Base-by-base conservation (phyloP, 2,329 filamentous ascomycete genomes). In the Penicillium brevicompactum region DNA sequence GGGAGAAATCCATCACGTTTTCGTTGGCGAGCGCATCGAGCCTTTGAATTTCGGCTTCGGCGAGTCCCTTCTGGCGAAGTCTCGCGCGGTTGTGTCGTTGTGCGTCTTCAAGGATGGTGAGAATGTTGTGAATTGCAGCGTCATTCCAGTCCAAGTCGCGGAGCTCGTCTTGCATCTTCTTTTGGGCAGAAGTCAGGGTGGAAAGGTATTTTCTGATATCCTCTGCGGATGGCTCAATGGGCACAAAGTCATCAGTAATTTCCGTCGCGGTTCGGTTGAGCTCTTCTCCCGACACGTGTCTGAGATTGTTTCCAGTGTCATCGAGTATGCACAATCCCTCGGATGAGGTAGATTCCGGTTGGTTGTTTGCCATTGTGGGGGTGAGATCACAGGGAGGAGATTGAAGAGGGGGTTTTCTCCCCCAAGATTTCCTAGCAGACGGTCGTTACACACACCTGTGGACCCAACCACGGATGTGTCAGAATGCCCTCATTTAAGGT, bases 241-340 rank as follows among this genome's bases (percentile, higher is more conserved):
- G 18, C 34, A 21, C 18, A 10, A 21, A 38, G 24, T 34, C 21
- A 27, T 38, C 42, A 21, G 18, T 27, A 7, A 16, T 5, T 34
- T 45, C 41, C 18, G 11, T 43, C 10, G 41, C 49, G 27, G 40
- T 45, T 30, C 11, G 41, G 14, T 37, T 21, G 31, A 51, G 41
- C 32, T 51, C 49, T 30, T 46, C 42, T 38, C 41, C 49, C 16
- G 41, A 46, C 18, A 51, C 11, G 18, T 38, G 22, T 46, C n/a
- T 45, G 49, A 51, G 49, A 24, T 21, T 38, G 9, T 51, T 51
- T 5, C 49, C 49, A 37, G 24, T 45, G 18, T 45, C 49, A 40
- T 51, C 49, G 31, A 51, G 49, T 13, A 46, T 40, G 42, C 49
- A 51, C 27, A 51, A n/a, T 40, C 49, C 49, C 32, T 51, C 14